phyloP scores from a whole-genome alignment of 106 monocot genomes.

The Dendrobium huoshanense region DNA sequence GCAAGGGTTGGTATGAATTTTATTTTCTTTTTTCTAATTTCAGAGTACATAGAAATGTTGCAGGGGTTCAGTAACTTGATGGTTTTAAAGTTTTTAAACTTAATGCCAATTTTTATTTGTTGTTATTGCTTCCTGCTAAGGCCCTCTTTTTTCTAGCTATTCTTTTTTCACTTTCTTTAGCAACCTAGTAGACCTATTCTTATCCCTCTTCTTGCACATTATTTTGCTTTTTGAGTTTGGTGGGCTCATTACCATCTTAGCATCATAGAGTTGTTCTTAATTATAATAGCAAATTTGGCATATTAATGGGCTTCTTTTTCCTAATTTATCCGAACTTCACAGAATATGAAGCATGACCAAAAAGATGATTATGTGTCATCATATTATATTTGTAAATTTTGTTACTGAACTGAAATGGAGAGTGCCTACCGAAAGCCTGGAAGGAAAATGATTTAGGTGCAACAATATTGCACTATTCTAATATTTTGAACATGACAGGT shows the following conservation, averaged over 20 bases:
- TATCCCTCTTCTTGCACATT: not conserved
- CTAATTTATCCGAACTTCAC: not conserved
- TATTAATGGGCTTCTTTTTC: not conserved
- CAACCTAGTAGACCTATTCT: not conserved
- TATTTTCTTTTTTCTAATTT: not conserved
- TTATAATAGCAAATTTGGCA: too few species aligned
- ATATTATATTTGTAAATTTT: not conserved
- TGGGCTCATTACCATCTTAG: not conserved
- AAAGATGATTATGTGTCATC: not conserved
- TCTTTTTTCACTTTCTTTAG: not conserved
- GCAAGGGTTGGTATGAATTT: not conserved
- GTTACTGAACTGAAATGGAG: not conserved
- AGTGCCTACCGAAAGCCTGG: not conserved
- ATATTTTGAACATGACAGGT: slow-evolving; percentile 40
- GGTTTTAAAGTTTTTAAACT: not conserved
- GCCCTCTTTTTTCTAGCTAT: not conserved
- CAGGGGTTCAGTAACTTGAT: not conserved
- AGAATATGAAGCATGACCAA: not conserved
- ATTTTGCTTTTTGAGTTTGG: not conserved
- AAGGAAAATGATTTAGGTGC: not conserved
- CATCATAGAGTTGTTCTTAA: not conserved
- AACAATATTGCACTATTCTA: not conserved
- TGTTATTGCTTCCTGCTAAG: not conserved
- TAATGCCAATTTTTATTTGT: not conserved
- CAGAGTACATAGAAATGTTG: not conserved